Evolutionary conservation across 805 yeast genomes (phyloP).

Genomic region (Ogataea ramenticola): DNA sequence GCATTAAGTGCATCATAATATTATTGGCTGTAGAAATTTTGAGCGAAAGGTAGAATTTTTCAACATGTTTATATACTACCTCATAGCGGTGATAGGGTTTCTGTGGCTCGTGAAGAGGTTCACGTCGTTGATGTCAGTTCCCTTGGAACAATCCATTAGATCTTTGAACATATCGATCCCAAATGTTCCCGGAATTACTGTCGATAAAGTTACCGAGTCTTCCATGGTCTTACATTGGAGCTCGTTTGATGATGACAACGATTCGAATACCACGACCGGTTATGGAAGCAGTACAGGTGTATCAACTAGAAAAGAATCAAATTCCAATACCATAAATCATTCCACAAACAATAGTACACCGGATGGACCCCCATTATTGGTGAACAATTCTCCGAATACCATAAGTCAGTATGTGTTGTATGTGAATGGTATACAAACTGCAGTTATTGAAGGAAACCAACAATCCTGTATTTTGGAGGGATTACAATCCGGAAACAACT

Average conservation of each 20-base stretch:
- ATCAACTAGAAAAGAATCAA: neutral
- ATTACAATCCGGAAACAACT: conserved; percentile 28
- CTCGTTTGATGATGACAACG: conserved; percentile 1
- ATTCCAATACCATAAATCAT: neutral
- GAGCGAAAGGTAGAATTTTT: neutral
- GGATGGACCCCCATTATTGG: conserved; percentile 19
- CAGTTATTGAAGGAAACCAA: conserved; percentile 27
- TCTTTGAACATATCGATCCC: conserved; percentile 49
- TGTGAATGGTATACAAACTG: conserved; percentile 32
- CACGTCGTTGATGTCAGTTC: conserved; percentile 25
- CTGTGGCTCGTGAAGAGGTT: conserved; percentile 25
- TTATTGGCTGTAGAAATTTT: no score
- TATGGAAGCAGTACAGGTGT: neutral
- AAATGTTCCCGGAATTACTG: conserved; percentile 44
- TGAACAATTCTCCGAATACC: conserved; percentile 13
- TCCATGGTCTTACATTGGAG: conserved; percentile 54
- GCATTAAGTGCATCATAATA: no score
- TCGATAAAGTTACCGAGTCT: conserved; percentile 41
- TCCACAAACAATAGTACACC: conserved; percentile 1
- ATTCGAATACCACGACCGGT: neutral
- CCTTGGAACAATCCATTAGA: conserved; percentile 39
- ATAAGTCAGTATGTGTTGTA: conserved; percentile 31
- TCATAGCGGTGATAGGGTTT: conserved; percentile 16
- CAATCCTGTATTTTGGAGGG: conserved; percentile 28
- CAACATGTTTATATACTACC: conserved; percentile 12